Evolutionary conservation across 1,284 basidiomycete genomes (phyloP).

Genomic region (Irpex rosettiformis): DNA sequence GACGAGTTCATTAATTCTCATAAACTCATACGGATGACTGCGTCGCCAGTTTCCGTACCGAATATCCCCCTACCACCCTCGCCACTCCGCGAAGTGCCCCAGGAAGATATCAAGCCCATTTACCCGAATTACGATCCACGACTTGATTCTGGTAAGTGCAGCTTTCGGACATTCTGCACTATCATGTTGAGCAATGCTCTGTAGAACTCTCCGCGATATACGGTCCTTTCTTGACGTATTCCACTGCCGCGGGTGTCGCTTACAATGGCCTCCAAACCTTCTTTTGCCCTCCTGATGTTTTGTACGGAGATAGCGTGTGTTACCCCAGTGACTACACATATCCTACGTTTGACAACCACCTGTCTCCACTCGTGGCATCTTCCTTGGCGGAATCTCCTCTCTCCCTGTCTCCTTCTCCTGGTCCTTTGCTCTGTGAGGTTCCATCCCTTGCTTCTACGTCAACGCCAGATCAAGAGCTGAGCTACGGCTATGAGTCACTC

Average conservation of each 20-base stretch:
- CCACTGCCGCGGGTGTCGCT: not conserved
- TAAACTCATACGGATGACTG: not conserved
- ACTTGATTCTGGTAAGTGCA: not conserved
- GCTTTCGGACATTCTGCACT: not conserved
- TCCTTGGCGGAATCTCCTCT: not conserved
- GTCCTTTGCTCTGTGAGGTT: not conserved
- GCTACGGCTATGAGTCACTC: not conserved
- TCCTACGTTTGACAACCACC: not conserved
- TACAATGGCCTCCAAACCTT: not conserved
- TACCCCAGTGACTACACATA: not conserved
- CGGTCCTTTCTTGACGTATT: not conserved
- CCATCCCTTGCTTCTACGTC: not conserved
- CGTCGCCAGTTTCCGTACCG: not conserved
- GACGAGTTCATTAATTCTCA: not conserved
- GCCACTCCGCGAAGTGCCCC: not conserved
- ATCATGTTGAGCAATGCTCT: not conserved
- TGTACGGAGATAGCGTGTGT: not conserved
- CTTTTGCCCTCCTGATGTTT: not conserved
- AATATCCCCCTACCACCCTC: not conserved
- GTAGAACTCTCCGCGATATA: not conserved
- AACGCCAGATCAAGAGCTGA: not conserved
- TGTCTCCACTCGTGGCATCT: not conserved
- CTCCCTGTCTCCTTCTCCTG: not conserved
- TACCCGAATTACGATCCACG: not conserved
- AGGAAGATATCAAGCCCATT: not conserved